These are phyloP conservation scores for Rutstroemia sp. DNA, from an alignment of 2,329 filamentous ascomycete genomes.

Conservation along the genomic window DNA sequence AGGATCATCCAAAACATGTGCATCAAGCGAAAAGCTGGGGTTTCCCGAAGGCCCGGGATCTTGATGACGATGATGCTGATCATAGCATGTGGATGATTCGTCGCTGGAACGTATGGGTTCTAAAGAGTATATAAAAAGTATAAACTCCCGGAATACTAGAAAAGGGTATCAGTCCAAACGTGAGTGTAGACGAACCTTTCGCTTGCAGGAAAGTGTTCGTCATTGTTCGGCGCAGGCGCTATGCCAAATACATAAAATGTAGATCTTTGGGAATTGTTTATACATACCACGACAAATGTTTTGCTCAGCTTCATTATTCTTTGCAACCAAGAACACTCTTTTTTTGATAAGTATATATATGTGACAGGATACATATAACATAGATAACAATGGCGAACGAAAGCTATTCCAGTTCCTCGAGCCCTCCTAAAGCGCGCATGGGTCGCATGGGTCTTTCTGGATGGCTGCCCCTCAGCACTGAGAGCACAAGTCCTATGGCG, in stretches of 20 bases:
- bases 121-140: too few species aligned
- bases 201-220: too few species aligned
- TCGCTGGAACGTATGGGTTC: too few species aligned
- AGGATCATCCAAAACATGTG: too few species aligned
- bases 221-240: too few species aligned
- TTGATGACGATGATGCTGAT: too few species aligned
- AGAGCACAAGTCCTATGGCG: constrained; percentile 25
- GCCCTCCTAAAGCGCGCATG: not conserved
- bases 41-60: too few species aligned
- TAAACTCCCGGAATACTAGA: too few species aligned
- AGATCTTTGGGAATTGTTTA: not conserved
- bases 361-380: not conserved
- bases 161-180: too few species aligned
- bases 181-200: not conserved
- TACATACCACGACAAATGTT: not conserved
- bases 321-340: not conserved
- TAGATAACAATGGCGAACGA: constrained; percentile 3
- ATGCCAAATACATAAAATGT: too few species aligned
- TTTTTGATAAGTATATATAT: not conserved
- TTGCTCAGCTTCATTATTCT: not conserved
- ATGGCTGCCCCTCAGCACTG: constrained; percentile 22
- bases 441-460: constrained; percentile 14
- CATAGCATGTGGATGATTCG: too few species aligned
- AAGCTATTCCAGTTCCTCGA: not conserved
- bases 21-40: too few species aligned